These are phyloP conservation scores for Chaetomiaceae sp. DNA, from an alignment of 2,329 filamentous ascomycete genomes.

Conservation along the genomic window DNA sequence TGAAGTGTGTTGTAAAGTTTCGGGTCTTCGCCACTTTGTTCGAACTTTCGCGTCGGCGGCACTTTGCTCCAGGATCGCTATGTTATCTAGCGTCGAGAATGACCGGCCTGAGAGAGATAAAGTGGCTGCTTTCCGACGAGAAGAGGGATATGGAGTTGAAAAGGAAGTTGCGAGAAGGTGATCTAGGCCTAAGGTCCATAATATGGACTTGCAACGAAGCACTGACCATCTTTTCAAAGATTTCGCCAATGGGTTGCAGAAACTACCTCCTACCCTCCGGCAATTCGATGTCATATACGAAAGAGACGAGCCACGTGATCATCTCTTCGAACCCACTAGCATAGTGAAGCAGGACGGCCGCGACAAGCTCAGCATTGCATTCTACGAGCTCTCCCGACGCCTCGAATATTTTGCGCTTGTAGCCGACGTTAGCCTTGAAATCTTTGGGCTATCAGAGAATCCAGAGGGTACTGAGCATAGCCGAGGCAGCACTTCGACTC, in stretches of 20 bases:
- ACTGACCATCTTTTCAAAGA: background rate
- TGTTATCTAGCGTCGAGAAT: background rate
- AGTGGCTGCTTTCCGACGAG: background rate
- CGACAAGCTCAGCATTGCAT: constrained; percentile 3
- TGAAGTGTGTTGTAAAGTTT: background rate
- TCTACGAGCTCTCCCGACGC: constrained; percentile 2
- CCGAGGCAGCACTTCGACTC: background rate
- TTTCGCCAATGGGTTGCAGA: background rate
- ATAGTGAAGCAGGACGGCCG: constrained; percentile 1
- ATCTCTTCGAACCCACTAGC: background rate
- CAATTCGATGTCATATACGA: background rate
- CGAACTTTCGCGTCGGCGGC: background rate
- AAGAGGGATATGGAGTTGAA: background rate
- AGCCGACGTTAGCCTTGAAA: background rate
- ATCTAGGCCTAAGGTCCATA: background rate
- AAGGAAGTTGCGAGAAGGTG: background rate
- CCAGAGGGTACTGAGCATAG: background rate
- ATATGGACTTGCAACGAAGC: too few relatives aligned
- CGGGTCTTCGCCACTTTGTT: background rate
- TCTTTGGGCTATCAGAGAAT: background rate
- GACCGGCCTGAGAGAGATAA: background rate
- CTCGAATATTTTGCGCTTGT: background rate
- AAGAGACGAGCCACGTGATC: background rate
- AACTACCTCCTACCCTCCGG: background rate
- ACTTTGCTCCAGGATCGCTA: background rate